phyloP scores from a whole-genome alignment of 192 early-diverging fungal species.

The Coemansia sp. region DNA sequence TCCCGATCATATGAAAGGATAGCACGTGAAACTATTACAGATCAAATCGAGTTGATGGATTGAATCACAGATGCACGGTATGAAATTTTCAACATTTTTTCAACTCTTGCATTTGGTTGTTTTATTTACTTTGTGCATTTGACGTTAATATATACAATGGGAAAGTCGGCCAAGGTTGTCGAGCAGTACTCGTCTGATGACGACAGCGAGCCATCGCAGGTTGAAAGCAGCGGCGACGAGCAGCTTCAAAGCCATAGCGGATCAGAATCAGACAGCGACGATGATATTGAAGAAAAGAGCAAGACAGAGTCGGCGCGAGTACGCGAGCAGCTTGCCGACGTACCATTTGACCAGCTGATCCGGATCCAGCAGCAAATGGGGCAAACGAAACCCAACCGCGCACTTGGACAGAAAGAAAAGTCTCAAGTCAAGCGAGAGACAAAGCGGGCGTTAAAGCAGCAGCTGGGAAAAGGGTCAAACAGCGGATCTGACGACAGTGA shows the following conservation, averaged over 20 bases:
- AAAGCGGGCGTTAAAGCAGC: conserved; percentile 39
- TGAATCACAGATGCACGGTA: too few relatives aligned
- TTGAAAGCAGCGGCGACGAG: conserved; percentile 12
- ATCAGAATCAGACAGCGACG: not conserved
- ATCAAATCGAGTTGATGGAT: not conserved
- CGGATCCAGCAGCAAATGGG: conserved; percentile 75
- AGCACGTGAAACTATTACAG: not conserved
- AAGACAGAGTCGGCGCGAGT: conserved; percentile 12
- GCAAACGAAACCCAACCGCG: conserved; percentile 61
- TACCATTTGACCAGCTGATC: conserved; percentile 78
- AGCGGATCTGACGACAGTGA: conserved; percentile 33
- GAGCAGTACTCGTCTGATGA: conserved; percentile 53
- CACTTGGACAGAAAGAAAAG: conserved; percentile 33
- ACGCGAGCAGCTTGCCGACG: conserved; percentile 61
- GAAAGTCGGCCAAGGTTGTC: conserved; percentile 16
- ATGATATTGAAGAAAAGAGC: conserved; percentile 15
- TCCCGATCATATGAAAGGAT: not conserved
- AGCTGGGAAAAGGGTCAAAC: conserved; percentile 20
- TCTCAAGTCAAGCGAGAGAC: conserved; percentile 35
- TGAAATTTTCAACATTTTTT: conserved; percentile 3
- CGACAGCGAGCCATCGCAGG: conserved; percentile 31
- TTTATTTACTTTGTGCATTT: conserved; percentile 5
- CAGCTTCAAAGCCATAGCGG: conserved; percentile 3
- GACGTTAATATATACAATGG: conserved; percentile 13
- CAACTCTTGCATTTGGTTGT: conserved; percentile 2